A percentile compares a stretch with the other conserved stretches of the same genome.
phyloP scores from a whole-genome alignment of 2,329 filamentous ascomycete genomes.

The Trichoderma sp. region DNA sequence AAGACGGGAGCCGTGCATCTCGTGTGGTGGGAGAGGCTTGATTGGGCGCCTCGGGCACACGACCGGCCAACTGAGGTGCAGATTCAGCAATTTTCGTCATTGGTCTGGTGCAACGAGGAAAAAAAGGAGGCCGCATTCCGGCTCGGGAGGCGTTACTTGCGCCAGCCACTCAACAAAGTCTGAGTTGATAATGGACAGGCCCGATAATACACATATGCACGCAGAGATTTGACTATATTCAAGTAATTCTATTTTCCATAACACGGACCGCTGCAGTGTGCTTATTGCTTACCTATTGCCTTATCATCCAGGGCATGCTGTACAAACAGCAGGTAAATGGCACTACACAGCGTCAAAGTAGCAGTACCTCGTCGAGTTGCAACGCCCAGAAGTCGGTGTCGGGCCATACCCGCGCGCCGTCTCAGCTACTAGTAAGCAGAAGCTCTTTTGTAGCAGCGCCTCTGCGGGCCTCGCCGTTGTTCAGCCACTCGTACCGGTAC shows the following conservation, averaged over 20 bases:
- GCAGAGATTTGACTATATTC: no score
- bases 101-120: background rate
- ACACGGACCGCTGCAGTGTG: background rate
- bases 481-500: background rate
- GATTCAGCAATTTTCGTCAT: slow-evolving; percentile 8
- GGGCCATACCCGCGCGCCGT: slow-evolving; percentile 18
- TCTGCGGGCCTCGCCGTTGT: background rate
- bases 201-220: background rate
- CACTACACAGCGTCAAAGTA: background rate
- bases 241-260: background rate
- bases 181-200: background rate
- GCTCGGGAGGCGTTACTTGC: background rate
- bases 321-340: background rate
- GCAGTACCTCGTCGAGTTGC: background rate
- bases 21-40: slow-evolving; percentile 1
- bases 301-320: background rate
- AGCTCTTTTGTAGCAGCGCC: background rate
- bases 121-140: background rate
- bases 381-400: background rate
- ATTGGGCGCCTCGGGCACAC: slow-evolving; percentile 16
- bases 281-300: background rate
- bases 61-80: slow-evolving; percentile 4
- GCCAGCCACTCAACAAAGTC: slow-evolving; percentile 9
- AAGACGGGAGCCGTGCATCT: slow-evolving; percentile 10
- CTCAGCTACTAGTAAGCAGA: slow-evolving; percentile 2